A percentile compares a stretch with the other conserved stretches of the same genome.
phyloP scores from a whole-genome alignment of 2,329 filamentous ascomycete species.

The Beauveria sp. region DNA sequence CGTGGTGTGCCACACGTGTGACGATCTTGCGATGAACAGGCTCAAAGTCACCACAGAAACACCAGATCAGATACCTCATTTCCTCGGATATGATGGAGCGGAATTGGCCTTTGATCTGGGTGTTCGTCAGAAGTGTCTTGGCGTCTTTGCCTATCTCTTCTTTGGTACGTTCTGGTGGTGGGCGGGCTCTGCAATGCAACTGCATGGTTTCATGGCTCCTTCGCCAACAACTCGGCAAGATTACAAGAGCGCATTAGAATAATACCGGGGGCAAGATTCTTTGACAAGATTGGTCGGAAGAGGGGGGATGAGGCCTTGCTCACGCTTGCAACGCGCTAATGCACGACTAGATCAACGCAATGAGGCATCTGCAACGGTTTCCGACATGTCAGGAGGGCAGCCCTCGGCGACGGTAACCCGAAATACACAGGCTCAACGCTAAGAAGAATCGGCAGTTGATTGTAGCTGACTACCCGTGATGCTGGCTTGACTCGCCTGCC shows the following conservation, averaged over 20 bases:
- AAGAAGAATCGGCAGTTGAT: neutral
- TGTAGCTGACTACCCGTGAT: neutral
- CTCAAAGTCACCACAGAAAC: neutral
- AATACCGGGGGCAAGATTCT: neutral
- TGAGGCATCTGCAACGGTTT: neutral
- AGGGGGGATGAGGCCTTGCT: conserved; percentile 1
- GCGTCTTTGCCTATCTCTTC: neutral
- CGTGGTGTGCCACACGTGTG: neutral
- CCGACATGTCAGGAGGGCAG: neutral
- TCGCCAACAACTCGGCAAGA: neutral
- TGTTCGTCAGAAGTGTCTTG: neutral
- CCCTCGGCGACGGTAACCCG: neutral
- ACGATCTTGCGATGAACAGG: neutral
- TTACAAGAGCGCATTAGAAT: neutral
- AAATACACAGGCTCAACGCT: neutral
- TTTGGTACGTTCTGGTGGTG: neutral
- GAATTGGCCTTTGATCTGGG: too few species aligned
- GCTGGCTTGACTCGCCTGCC: neutral
- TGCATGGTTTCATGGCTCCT: neutral
- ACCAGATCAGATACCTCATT: neutral
- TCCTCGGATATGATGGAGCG: too few species aligned
- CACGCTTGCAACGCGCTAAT: neutral
- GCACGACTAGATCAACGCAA: neutral
- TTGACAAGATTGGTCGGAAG: neutral
- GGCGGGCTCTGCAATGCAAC: neutral